Conservation (phyloP, 805 yeast genomes). For the Isabelozyma gotoi region DNA sequence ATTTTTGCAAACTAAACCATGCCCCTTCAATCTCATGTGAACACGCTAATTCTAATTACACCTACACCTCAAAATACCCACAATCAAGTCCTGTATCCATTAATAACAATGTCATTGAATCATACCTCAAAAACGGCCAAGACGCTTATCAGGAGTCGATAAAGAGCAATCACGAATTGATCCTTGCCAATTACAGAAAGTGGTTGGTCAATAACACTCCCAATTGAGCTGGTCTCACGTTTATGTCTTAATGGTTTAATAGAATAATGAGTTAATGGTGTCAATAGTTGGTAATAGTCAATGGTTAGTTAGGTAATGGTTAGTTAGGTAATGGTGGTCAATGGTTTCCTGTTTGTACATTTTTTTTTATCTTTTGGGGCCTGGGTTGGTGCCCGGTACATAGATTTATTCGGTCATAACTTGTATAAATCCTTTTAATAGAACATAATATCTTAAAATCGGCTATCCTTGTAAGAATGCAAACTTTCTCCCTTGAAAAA, state of each 20-base stretch:
- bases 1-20: slow-evolving; percentile 1
- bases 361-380: too few relatives aligned
- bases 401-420: too few relatives aligned
- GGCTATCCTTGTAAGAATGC: too few relatives aligned
- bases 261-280: too few relatives aligned
- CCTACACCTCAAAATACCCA: not conserved
- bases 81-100: not conserved
- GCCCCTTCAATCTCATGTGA: not conserved
- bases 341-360: too few relatives aligned
- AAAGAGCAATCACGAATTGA: slow-evolving; percentile 12
- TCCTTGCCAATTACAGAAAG: slow-evolving; percentile 22
- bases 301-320: too few relatives aligned
- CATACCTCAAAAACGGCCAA: too few relatives aligned
- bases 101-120: not conserved
- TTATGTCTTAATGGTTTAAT: too few relatives aligned
- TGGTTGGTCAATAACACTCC: slow-evolving; percentile 14
- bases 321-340: too few relatives aligned
- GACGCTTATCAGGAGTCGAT: slow-evolving; percentile 3
- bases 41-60: not conserved
- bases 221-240: not conserved
- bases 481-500: not conserved
- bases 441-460: not conserved
- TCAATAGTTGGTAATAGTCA: too few relatives aligned
- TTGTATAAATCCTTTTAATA: too few relatives aligned
- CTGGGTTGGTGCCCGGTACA: too few relatives aligned